Percentiles rank a stretch among this genome's conserved stretches.
These are phyloP conservation scores for Talaromyces marneffei DNA, from an alignment of 2,329 filamentous ascomycete genomes.

Conservation along the genomic window DNA sequence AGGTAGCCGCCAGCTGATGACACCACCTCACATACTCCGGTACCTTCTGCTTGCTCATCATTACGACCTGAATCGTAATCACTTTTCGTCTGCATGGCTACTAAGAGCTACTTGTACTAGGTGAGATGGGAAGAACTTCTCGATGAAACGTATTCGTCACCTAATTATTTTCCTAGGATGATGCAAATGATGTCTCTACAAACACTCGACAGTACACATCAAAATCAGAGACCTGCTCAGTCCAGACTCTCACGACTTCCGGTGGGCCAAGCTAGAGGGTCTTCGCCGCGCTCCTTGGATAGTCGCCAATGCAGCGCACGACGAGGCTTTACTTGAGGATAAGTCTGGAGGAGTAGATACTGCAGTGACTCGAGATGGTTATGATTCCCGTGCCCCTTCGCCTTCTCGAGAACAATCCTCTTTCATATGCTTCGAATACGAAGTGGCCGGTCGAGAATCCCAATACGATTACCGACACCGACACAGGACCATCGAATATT, in stretches of 20 bases:
- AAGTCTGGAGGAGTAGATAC: not conserved
- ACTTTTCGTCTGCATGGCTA: slow-evolving; percentile 1
- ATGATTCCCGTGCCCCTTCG: not conserved
- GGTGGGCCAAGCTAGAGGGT: slow-evolving; percentile 18
- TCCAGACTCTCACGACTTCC: slow-evolving; percentile 15
- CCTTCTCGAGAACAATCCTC: not conserved
- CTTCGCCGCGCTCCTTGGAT: slow-evolving; percentile 12
- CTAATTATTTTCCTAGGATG: not conserved
- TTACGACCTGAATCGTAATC: not conserved
- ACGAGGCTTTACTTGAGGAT: not conserved
- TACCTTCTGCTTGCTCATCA: not conserved
- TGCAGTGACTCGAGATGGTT: not conserved
- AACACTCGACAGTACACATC: not conserved
- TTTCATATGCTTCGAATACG: not conserved
- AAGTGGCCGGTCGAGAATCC: not conserved
- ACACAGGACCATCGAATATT: not conserved
- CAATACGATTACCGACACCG: not conserved
- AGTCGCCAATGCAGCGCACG: not conserved
- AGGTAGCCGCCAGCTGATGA: not conserved
- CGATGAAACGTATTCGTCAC: not conserved
- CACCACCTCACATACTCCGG: not conserved
- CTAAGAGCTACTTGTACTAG: not conserved
- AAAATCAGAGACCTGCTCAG: not conserved
- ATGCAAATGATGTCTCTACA: slow-evolving; percentile 8
- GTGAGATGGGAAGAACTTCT: not conserved